These are phyloP conservation scores for Rhododendron ovatum DNA, from an alignment of 148 eudicot species.

Conservation along the genomic window DNA sequence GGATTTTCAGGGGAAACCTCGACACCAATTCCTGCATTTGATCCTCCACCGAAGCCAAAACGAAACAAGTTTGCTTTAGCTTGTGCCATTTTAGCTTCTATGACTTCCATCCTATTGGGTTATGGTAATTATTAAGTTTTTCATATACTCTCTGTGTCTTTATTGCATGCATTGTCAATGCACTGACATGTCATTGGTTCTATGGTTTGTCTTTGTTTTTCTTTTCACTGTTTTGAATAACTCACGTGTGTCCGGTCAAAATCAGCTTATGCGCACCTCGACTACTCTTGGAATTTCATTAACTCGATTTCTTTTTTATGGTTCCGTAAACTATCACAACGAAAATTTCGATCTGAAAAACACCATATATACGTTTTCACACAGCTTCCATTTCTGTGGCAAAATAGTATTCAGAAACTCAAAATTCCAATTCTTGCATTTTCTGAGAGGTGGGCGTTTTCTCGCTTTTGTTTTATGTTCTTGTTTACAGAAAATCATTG, in stretches of 20 bases:
- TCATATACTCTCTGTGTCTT: not conserved
- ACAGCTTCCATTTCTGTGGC: not conserved
- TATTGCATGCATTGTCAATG: not conserved
- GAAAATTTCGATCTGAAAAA: not conserved
- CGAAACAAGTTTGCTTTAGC: not conserved
- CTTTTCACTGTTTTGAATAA: not conserved
- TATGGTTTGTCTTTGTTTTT: not conserved
- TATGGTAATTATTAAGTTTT: not conserved
- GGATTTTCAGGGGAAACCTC: not conserved
- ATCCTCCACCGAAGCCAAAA: not conserved
- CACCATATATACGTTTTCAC: not conserved
- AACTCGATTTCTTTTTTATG: no score
- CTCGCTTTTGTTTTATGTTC: no score
- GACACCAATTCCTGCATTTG: not conserved
- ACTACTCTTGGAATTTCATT: no score
- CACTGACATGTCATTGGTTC: no score
- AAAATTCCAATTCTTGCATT: no score
- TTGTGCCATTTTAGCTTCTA: not conserved
- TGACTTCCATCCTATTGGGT: not conserved
- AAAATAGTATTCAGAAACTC: not conserved
- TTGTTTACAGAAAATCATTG: not conserved
- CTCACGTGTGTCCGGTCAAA: no score
- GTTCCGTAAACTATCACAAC: not conserved
- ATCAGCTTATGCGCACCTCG: no score
- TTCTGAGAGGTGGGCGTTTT: no score